Conservation (phyloP, 202 grass and related monocot species). For the Saccharum hybrid region DNA sequence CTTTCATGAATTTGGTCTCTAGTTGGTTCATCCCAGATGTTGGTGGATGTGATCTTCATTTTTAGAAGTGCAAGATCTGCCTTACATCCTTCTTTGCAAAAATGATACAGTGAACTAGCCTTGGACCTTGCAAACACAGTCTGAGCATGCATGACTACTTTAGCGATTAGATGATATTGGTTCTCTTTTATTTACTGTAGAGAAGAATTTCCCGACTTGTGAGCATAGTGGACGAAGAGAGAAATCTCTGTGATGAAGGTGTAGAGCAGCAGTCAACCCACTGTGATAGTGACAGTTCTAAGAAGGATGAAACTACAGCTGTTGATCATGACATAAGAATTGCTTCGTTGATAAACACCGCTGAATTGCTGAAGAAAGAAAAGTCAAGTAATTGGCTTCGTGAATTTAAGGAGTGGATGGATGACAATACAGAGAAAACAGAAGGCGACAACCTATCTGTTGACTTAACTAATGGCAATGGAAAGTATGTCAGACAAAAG, state of each 20-base stretch:
- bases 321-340: slow-evolving; percentile 68
- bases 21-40: slow-evolving; percentile 15
- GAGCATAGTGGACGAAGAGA: slow-evolving; percentile 77
- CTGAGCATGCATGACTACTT: slow-evolving; percentile 19
- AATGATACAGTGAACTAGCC: too few relatives aligned
- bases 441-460: slow-evolving; percentile 41
- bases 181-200: slow-evolving; percentile 59
- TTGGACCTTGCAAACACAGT: too few relatives aligned
- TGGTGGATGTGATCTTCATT: slow-evolving; percentile 14
- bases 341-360: slow-evolving; percentile 70
- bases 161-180: slow-evolving; percentile 13
- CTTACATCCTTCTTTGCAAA: neutral
- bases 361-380: slow-evolving; percentile 91
- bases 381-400: slow-evolving; percentile 77
- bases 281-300: slow-evolving; percentile 66
- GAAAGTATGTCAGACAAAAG: slow-evolving; percentile 48
- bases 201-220: slow-evolving; percentile 84
- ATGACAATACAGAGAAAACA: slow-evolving; percentile 62
- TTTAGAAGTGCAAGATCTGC: slow-evolving; percentile 34
- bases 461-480: slow-evolving; percentile 52
- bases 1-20: slow-evolving; percentile 30
- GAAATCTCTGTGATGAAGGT: slow-evolving; percentile 53
- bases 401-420: slow-evolving; percentile 97
- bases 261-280: slow-evolving; percentile 67
- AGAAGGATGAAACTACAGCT: slow-evolving; percentile 74